These are phyloP conservation scores for Plasmodium yoelii DNA, from an alignment of 169 alveolate genomes.

Conservation along the genomic window DNA sequence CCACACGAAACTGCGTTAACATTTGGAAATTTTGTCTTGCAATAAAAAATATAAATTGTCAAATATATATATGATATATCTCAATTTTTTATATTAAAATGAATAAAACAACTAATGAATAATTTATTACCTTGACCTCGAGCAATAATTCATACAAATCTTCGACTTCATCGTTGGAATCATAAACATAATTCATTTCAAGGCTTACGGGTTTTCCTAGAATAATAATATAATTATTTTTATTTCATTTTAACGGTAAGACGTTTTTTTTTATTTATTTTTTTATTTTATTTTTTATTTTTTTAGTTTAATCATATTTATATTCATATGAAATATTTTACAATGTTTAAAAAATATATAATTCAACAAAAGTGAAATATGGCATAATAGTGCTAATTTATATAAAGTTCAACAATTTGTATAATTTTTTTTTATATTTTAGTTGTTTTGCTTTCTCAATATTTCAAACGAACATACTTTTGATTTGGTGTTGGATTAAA, in stretches of 20 bases:
- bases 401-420: too few species aligned
- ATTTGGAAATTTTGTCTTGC: conserved; percentile 43
- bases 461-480: conserved; percentile 77
- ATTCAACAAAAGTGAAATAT: too few species aligned
- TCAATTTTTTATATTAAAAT: too few species aligned
- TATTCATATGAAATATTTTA: too few species aligned
- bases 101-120: not conserved
- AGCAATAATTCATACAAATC: conserved; percentile 88
- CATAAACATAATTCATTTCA: conserved; percentile 87
- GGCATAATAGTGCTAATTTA: too few species aligned
- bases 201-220: conserved; percentile 87
- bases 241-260: not conserved
- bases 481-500: conserved; percentile 83
- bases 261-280: not conserved
- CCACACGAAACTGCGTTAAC: conserved; percentile 88
- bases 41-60: conserved; percentile 2
- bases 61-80: not conserved
- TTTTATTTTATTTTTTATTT: not conserved
- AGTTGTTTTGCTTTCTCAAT: conserved; percentile 17
- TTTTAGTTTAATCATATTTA: conserved; percentile 7
- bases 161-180: conserved; percentile 95
- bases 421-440: too few species aligned
- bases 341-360: too few species aligned
- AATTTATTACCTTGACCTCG: conserved; percentile 78
- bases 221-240: conserved; percentile 32